A percentile compares a stretch with the other conserved stretches of the same genome.
Evolutionary conservation across 768 basidiomycete genomes (phyloP).

Genomic region (Roridomyces roridus): DNA sequence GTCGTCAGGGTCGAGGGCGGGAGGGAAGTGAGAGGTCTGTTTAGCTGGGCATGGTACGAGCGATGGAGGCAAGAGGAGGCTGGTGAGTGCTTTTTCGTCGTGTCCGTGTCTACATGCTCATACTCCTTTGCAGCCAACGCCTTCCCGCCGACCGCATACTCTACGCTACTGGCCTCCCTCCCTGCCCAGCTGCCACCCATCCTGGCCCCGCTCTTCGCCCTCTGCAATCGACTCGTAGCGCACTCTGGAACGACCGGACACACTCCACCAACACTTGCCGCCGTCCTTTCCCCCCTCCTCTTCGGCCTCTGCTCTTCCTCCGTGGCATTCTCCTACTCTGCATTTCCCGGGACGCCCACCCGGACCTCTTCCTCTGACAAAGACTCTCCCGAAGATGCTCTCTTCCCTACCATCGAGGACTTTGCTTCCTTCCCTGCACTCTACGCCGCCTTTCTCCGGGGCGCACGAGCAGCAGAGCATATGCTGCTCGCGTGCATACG

Average conservation of each 20-base stretch:
- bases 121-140: slow-evolving; percentile 49
- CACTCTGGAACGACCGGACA: slow-evolving; percentile 87
- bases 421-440: slow-evolving; percentile 51
- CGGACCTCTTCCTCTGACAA: no score
- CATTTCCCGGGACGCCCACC: no score
- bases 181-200: slow-evolving; percentile 73
- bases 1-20: slow-evolving; percentile 74
- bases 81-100: slow-evolving; percentile 54
- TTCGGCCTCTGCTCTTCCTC: slow-evolving; percentile 65
- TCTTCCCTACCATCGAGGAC: slow-evolving; percentile 20
- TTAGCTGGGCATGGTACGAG: slow-evolving; percentile 86
- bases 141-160: slow-evolving; percentile 78
- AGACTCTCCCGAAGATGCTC: slow-evolving; percentile 11
- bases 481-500: slow-evolving; percentile 90
- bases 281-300: slow-evolving; percentile 87
- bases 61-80: slow-evolving; percentile 85
- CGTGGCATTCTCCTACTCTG: no score
- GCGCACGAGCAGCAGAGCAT: slow-evolving; percentile 90
- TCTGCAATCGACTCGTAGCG: slow-evolving; percentile 82
- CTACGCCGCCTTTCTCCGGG: slow-evolving; percentile 77
- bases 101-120: slow-evolving; percentile 10
- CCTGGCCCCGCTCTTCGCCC: slow-evolving; percentile 74
- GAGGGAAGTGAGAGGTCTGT: slow-evolving; percentile 78
- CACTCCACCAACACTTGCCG: slow-evolving; percentile 88
- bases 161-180: slow-evolving; percentile 69